A percentile compares a stretch with the other conserved stretches of the same genome.
Conservation (phyloP, 2,329 filamentous ascomycete species). For the Microsporum audouinii region DNA sequence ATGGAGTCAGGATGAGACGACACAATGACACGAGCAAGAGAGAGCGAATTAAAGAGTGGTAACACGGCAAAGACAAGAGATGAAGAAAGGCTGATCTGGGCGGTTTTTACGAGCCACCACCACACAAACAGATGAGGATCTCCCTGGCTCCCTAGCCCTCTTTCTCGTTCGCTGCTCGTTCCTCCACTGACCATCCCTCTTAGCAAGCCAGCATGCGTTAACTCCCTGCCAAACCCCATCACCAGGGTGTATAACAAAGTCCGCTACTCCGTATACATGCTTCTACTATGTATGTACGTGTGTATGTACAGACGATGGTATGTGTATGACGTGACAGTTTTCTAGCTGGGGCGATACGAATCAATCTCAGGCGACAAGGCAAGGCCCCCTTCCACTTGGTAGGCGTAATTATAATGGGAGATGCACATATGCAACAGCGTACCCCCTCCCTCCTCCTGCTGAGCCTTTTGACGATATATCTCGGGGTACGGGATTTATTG, state of each 20-base stretch:
- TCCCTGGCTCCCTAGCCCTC: not conserved
- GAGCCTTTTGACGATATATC: not conserved
- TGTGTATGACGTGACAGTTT: not conserved
- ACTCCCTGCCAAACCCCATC: conserved; percentile 2
- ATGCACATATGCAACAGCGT: not conserved
- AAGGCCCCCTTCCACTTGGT: not conserved
- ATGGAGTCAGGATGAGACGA: conserved; percentile 2
- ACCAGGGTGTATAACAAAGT: not conserved
- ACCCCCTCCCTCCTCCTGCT: not conserved
- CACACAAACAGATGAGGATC: not conserved
- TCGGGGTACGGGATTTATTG: not conserved
- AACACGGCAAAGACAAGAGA: not conserved
- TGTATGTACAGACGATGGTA: not conserved
- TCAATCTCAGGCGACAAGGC: conserved; percentile 1
- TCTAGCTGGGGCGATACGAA: not conserved
- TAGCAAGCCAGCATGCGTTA: not conserved
- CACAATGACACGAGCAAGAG: not conserved
- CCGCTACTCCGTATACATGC: not conserved
- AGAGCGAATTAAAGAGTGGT: not conserved
- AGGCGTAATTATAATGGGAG: not conserved
- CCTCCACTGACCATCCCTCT: not conserved
- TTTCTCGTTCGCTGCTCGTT: not conserved
- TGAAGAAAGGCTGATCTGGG: not conserved
- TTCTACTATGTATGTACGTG: not conserved
- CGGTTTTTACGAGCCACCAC: conserved; percentile 1